Conservation (phyloP, 495 filamentous ascomycete genomes). For the Hypoxylon trugodes region DNA sequence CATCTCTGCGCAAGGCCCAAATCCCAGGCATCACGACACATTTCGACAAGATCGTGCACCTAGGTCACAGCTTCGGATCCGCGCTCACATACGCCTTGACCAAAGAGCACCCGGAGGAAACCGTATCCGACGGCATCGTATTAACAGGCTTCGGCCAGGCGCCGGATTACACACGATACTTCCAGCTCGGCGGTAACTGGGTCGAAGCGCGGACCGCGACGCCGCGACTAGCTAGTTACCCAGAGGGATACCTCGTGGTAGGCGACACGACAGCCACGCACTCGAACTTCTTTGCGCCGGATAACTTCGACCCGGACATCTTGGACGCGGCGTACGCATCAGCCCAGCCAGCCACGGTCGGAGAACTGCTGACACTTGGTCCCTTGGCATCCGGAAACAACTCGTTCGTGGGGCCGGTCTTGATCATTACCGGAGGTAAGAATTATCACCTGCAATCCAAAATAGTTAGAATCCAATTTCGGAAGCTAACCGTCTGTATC, state of each 20-base stretch:
- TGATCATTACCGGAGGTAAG: slow-evolving; percentile 55
- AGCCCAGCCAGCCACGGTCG: slow-evolving; percentile 60
- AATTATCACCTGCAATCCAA: neutral
- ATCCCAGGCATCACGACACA: slow-evolving; percentile 41
- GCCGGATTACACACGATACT: slow-evolving; percentile 44
- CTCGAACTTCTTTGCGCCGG: slow-evolving; percentile 55
- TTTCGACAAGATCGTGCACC: slow-evolving; percentile 63
- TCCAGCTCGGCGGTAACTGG: slow-evolving; percentile 55
- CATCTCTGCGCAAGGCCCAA: slow-evolving; percentile 53
- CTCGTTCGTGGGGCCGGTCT: slow-evolving; percentile 56
- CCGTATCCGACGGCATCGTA: slow-evolving; percentile 63
- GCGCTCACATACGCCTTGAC: slow-evolving; percentile 55
- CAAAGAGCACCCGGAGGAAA: slow-evolving; percentile 53
- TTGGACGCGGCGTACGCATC: slow-evolving; percentile 50
- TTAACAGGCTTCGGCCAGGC: slow-evolving; percentile 65
- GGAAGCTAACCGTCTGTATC: neutral
- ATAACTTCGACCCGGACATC: slow-evolving; percentile 56
- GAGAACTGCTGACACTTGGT: slow-evolving; percentile 57
- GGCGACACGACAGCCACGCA: slow-evolving; percentile 4
- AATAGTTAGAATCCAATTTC: neutral
- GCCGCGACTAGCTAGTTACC: slow-evolving; percentile 49
- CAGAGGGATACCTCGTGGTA: slow-evolving; percentile 39
- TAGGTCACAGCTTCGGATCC: slow-evolving; percentile 65
- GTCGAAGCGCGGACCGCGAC: slow-evolving; percentile 56
- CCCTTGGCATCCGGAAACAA: slow-evolving; percentile 38